Evolutionary conservation across 2,329 filamentous ascomycete genomes (phyloP).

Genomic region (Mycosphaerelloides madeirae): DNA sequence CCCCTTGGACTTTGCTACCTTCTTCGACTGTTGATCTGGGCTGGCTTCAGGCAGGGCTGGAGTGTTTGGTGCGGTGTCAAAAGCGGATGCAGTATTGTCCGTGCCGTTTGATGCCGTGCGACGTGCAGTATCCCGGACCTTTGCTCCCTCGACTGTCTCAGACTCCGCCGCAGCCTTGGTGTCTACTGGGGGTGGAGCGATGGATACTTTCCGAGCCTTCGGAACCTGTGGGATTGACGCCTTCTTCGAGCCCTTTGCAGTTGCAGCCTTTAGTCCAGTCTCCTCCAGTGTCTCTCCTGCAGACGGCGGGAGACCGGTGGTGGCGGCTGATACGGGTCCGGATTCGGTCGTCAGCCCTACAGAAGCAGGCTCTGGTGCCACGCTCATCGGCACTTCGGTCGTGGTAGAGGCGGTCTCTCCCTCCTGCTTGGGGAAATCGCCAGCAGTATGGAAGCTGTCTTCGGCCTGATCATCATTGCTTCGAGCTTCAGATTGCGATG

Average conservation of each 20-base stretch:
- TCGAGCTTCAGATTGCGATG: background rate
- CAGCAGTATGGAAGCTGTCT: slow-evolving; percentile 33
- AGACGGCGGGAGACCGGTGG: background rate
- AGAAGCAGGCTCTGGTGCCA: too few species aligned
- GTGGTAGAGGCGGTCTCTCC: background rate
- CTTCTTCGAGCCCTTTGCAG: slow-evolving; percentile 5
- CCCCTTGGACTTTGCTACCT: slow-evolving; percentile 28
- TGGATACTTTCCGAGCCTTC: slow-evolving; percentile 7
- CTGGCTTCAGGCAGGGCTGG: slow-evolving; percentile 9
- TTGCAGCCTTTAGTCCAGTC: background rate
- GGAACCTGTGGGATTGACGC: slow-evolving; percentile 10
- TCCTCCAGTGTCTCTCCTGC: background rate
- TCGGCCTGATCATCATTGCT: slow-evolving; percentile 23
- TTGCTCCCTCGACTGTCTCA: background rate
- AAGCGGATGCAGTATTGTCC: slow-evolving; percentile 14
- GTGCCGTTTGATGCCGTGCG: slow-evolving; percentile 14
- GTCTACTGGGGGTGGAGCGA: slow-evolving; percentile 7
- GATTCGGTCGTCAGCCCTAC: too few species aligned
- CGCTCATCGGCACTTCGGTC: background rate
- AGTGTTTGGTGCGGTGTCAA: slow-evolving; percentile 23
- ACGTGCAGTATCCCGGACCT: slow-evolving; percentile 2
- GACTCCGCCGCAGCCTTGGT: background rate
- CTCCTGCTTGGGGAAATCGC: slow-evolving; percentile 17
- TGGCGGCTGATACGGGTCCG: too few species aligned
- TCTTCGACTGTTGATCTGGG: slow-evolving; percentile 8